Percentiles rank a stretch among this genome's conserved stretches.
phyloP scores from a whole-genome alignment of 2,329 filamentous ascomycete genomes.

The Apiospora aurea region DNA sequence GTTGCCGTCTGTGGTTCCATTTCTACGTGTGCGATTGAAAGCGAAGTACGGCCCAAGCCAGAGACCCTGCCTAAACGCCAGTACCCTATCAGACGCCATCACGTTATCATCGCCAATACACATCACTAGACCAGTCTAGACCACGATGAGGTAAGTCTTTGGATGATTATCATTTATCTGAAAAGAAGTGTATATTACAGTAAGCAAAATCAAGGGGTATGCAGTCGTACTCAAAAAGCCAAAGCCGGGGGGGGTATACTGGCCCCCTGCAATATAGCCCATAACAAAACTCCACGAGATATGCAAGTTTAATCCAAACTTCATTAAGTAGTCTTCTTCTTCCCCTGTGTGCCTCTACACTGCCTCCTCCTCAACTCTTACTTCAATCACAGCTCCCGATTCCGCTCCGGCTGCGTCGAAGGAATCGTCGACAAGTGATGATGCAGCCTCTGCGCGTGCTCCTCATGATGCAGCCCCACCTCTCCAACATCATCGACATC shows the following conservation, averaged over 20 bases:
- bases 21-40: conserved; percentile 27
- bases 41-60: conserved; percentile 34
- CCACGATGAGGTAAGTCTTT: too few relatives aligned
- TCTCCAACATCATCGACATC: background rate
- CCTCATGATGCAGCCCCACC: conserved; percentile 2
- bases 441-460: conserved; percentile 14
- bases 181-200: background rate
- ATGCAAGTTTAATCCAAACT: background rate
- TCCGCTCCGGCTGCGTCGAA: conserved; percentile 25
- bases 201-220: background rate
- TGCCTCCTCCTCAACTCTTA: background rate
- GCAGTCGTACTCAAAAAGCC: background rate
- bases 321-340: background rate
- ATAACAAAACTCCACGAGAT: background rate
- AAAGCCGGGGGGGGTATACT: background rate
- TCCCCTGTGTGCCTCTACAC: background rate
- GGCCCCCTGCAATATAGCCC: background rate
- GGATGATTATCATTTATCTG: background rate
- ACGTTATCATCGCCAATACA: too few relatives aligned
- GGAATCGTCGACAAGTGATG: conserved; percentile 25
- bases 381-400: background rate
- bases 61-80: too few relatives aligned
- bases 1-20: background rate
- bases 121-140: too few relatives aligned
- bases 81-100: too few relatives aligned